Evolutionary conservation across 345 rosid genomes (phyloP), one percentile per base, ranked within the genome.

Genomic region (Raphanus raphanistrum): DNA sequence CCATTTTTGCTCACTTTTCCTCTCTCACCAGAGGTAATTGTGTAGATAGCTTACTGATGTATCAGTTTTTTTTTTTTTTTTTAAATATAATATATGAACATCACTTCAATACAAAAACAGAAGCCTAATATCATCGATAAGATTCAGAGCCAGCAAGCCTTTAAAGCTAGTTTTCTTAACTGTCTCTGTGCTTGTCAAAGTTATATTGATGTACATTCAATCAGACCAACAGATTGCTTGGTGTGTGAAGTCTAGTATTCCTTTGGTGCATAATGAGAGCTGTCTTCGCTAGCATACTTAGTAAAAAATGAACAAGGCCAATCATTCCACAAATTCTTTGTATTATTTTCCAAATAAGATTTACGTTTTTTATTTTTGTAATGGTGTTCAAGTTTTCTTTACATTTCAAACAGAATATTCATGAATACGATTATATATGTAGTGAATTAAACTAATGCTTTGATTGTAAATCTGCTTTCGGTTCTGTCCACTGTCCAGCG

Each of bases 201-300:
- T 5, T 32, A 32, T 32, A 32, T 32, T 32, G 35, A 32, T 32
- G 6, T 32, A 32, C 35, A 32, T 32, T 32, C 8, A 32, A 32
- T 32, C 41, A 35, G 95, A 92, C 45, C 88, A 89, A 67, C 97
- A 94, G 81, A 82, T 92, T 31, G 97, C 86, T 26, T 92, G 97
- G 97, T 6, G 91, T 26, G 75, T 25, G 8, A 88, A 84, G 77
- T 87, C 90, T 4, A 52, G 70, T 52, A 61, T 87, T 25, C 26
- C 65, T 1, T 80, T 73, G 28, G 89, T 89, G 67, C 86, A 81
- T n/a, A 50, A 89, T 90, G 91, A 79, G 72, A 69, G 81, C 33
- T 84, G 87, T 81, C 64, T 88, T 92, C 68, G 70, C 88, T 68
- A 76, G 84, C 12, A 63, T 86, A 21, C 80, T 94, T 75, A 86